phyloP scores from a whole-genome alignment of 75 land plant species.

The Isoetes taiwanensis region DNA sequence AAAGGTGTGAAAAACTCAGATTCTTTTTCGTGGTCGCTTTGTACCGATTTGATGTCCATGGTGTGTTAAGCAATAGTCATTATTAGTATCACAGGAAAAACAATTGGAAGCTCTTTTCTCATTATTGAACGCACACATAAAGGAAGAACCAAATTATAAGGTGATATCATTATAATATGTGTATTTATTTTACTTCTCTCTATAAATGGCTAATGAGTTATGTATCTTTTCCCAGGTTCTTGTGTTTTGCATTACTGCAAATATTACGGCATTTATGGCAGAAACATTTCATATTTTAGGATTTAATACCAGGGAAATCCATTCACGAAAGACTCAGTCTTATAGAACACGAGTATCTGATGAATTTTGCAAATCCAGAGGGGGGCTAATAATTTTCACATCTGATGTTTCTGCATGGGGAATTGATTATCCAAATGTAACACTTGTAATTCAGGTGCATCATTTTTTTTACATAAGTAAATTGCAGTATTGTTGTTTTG shows the following conservation, averaged over 20 bases:
- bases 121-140: constrained; percentile 58
- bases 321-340: constrained; percentile 78
- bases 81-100: constrained; percentile 64
- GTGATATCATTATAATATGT: constrained; percentile 18
- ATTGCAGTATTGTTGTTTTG: too few species aligned
- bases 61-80: constrained; percentile 47
- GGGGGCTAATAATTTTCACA: constrained; percentile 87
- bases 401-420: constrained; percentile 99
- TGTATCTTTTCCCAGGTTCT: too few species aligned
- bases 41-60: background rate
- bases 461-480: background rate
- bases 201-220: too few species aligned
- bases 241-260: constrained; percentile 96
- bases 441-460: constrained; percentile 88
- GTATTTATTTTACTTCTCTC: background rate
- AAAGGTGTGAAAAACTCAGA: too few species aligned
- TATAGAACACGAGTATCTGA: constrained; percentile 81
- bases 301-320: constrained; percentile 88
- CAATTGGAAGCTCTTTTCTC: constrained; percentile 62
- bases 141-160: constrained; percentile 79
- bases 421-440: constrained; percentile 97
- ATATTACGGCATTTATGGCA: constrained; percentile 69
- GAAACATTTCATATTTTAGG: constrained; percentile 60
- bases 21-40: too few species aligned
- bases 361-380: constrained; percentile 81